Conservation (phyloP, 1,284 basidiomycete genomes). For the Albatrellus sp. region DNA sequence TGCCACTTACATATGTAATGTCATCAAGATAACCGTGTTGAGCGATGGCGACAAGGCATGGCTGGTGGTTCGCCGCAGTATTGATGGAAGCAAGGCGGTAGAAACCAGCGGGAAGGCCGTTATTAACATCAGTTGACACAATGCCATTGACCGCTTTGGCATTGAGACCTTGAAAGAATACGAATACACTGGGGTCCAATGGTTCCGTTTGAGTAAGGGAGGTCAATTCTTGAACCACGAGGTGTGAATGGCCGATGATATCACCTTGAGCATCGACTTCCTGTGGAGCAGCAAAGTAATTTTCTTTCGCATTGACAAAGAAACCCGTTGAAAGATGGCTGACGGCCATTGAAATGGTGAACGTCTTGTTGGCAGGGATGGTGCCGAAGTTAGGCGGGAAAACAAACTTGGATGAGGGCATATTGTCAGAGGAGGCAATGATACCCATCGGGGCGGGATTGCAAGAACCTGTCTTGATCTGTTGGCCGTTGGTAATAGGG, state of each 20-base stretch:
- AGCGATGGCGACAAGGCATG: conserved; percentile 33
- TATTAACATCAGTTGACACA: conserved; percentile 31
- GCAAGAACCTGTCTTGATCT: conserved; percentile 41
- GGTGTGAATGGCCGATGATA: conserved; percentile 46
- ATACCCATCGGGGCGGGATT: conserved; percentile 45
- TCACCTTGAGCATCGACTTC: conserved; percentile 23
- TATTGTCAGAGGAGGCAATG: conserved; percentile 32
- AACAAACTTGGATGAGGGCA: conserved; percentile 44
- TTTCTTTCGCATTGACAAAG: conserved; percentile 40
- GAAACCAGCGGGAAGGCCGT: conserved; percentile 40
- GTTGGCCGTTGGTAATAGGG: conserved; percentile 32
- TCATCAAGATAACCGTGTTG: conserved; percentile 42
- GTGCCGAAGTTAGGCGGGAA: conserved; percentile 34
- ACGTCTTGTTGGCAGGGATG: conserved; percentile 31
- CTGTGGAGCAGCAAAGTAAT: conserved; percentile 40
- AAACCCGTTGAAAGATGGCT: conserved; percentile 32
- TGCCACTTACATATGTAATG: conserved; percentile 29
- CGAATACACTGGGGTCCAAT: conserved; percentile 37
- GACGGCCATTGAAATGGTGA: conserved; percentile 36
- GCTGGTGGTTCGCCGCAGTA: conserved; percentile 41
- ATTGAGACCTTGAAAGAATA: conserved; percentile 55
- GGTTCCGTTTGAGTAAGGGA: conserved; percentile 30
- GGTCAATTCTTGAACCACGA: conserved; percentile 37
- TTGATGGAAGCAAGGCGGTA: conserved; percentile 45
- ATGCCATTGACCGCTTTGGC: conserved; percentile 29